Conservation (phyloP, 2,329 filamentous ascomycete genomes). For the Aspergillus fijiensis region DNA sequence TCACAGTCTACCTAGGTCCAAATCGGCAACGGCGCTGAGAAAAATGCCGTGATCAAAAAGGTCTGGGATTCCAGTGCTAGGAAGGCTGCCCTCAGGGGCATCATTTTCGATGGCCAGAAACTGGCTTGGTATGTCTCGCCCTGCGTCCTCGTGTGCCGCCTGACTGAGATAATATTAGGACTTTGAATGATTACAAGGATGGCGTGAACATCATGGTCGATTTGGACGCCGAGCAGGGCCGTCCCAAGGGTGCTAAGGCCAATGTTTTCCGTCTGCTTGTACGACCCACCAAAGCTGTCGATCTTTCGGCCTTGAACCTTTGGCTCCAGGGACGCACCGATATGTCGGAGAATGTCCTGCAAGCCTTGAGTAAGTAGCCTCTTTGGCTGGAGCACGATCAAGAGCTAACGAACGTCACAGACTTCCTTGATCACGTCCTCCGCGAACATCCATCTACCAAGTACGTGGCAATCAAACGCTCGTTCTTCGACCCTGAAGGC, state of each 20-base stretch:
- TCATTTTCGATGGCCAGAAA: conserved; percentile 80
- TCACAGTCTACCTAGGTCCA: conserved; percentile 53
- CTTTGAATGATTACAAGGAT: conserved; percentile 34
- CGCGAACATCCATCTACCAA: conserved; percentile 71
- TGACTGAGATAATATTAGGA: conserved; percentile 34
- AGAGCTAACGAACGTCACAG: conserved; percentile 31
- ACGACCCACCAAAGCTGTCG: conserved; percentile 64
- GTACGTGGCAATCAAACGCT: conserved; percentile 73
- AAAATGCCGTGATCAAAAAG: conserved; percentile 68
- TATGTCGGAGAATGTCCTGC: conserved; percentile 68
- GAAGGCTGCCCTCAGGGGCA: conserved; percentile 58
- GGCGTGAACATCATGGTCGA: conserved; percentile 64
- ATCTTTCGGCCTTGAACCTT: conserved; percentile 62
- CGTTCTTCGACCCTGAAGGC: conserved; percentile 67
- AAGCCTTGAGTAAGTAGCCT: conserved; percentile 66
- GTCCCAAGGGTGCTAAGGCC: conserved; percentile 31
- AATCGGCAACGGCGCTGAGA: conserved; percentile 63
- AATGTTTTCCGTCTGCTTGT: conserved; percentile 63
- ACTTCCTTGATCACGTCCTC: conserved; percentile 86
- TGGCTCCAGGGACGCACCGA: conserved; percentile 64
- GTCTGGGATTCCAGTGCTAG: conserved; percentile 69
- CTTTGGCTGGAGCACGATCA: background rate
- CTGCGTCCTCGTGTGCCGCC: conserved; percentile 33
- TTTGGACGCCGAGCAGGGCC: conserved; percentile 65
- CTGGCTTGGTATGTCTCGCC: conserved; percentile 70